Conservation (phyloP, 140 eudicot species). For the Artemisia princeps region DNA sequence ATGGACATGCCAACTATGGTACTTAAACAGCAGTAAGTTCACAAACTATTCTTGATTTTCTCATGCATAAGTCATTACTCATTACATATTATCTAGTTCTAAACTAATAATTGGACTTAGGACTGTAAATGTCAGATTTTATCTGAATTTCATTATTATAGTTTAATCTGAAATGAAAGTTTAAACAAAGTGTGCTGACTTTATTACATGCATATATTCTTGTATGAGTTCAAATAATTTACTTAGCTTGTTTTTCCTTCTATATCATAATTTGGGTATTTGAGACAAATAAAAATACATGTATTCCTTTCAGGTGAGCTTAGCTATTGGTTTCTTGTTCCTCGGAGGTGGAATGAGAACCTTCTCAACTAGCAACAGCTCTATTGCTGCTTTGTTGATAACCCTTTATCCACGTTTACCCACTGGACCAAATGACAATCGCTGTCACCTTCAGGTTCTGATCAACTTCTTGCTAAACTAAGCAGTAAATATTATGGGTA, state of each 20-base stretch:
- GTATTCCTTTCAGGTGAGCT: constrained; percentile 57
- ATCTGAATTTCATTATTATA: neutral
- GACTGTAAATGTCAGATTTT: neutral
- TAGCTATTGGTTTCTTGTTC: constrained; percentile 87
- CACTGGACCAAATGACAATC: constrained; percentile 97
- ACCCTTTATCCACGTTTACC: constrained; percentile 95
- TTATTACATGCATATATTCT: constrained; percentile 7
- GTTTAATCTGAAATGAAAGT: constrained; percentile 1
- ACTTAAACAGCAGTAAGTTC: constrained; percentile 78
- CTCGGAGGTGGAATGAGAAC: constrained; percentile 97
- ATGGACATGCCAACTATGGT: constrained; percentile 79
- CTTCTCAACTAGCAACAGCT: constrained; percentile 73
- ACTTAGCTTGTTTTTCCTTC: neutral
- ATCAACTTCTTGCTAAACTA: constrained; percentile 7
- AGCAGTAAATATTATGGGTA: neutral
- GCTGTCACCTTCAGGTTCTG: constrained; percentile 92
- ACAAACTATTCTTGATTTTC: neutral
- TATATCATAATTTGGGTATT: neutral
- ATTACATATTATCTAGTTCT: neutral
- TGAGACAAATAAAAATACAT: neutral
- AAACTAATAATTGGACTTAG: neutral
- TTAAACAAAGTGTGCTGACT: neutral
- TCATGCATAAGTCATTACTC: neutral
- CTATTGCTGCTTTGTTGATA: constrained; percentile 75
- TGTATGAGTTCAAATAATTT: constrained; percentile 11